These are phyloP conservation scores for Auriscalpium microsporum DNA, from an alignment of 768 basidiomycete genomes.

Conservation along the genomic window DNA sequence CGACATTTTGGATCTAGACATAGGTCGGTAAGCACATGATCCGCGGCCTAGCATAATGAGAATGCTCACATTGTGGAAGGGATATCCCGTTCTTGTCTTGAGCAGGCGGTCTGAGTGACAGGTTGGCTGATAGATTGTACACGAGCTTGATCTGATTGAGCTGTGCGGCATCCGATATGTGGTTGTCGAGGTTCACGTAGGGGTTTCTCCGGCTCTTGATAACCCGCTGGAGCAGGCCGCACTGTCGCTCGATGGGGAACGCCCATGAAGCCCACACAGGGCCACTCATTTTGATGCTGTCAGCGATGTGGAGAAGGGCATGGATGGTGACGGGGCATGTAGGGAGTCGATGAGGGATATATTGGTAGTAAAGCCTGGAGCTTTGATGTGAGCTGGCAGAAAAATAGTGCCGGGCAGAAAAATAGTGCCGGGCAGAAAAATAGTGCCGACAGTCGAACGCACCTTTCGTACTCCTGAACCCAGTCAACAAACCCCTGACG, in stretches of 20 bases:
- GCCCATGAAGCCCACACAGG: constrained; percentile 23
- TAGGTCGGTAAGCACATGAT: not conserved
- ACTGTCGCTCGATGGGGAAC: constrained; percentile 24
- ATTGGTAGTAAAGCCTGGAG: constrained; percentile 21
- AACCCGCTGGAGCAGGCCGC: constrained; percentile 16
- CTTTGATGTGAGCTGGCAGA: too few relatives aligned
- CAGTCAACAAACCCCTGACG: constrained; percentile 26
- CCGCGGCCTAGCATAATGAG: not conserved
- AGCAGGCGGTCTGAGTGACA: not conserved
- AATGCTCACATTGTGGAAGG: not conserved
- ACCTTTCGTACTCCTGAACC: constrained; percentile 34
- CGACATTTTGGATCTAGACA: not conserved
- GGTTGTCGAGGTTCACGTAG: not conserved
- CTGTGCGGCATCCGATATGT: not conserved
- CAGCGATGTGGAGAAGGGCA: constrained; percentile 23
- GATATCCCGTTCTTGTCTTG: not conserved
- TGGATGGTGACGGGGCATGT: constrained; percentile 27
- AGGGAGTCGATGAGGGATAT: constrained; percentile 14
- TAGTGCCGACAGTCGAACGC: too few relatives aligned
- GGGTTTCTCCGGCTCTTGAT: constrained; percentile 17
- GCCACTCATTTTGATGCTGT: constrained; percentile 17
- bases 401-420: too few relatives aligned
- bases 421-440: too few relatives aligned
- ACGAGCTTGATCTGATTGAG: not conserved
- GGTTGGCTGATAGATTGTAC: not conserved